Conservation (phyloP, 2,329 filamentous ascomycete genomes). For the Claviceps purpurea region DNA sequence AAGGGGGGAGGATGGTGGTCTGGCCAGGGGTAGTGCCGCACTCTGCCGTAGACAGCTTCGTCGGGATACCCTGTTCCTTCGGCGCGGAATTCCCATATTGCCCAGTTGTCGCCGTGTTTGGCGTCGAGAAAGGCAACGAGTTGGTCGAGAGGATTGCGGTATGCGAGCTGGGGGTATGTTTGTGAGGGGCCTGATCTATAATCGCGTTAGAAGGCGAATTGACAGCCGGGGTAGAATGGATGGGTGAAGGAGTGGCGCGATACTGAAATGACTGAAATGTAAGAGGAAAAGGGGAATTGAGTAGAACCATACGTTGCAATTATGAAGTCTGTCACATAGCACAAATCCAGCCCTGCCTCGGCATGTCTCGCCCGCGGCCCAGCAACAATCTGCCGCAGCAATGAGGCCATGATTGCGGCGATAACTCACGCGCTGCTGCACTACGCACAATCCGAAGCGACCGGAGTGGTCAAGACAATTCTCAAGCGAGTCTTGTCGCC, state of each 20-base stretch:
- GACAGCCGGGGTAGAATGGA: background rate
- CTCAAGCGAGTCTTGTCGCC: too few relatives aligned
- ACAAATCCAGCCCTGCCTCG: conserved; percentile 83
- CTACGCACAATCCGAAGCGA: too few relatives aligned
- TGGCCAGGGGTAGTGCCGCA: conserved; percentile 89
- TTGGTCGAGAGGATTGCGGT: conserved; percentile 81
- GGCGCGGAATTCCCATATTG: conserved; percentile 95
- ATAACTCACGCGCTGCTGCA: background rate
- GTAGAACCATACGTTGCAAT: conserved; percentile 38
- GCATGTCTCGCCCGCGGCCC: conserved; percentile 72
- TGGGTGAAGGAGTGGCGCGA: background rate
- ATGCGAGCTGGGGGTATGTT: conserved; percentile 81
- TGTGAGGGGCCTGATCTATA: conserved; percentile 74
- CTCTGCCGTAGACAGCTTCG: conserved; percentile 68
- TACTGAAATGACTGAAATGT: too few relatives aligned
- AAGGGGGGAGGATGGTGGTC: conserved; percentile 97
- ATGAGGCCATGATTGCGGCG: conserved; percentile 43
- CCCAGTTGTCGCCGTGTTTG: conserved; percentile 75
- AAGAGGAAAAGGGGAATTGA: too few relatives aligned
- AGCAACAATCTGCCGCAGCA: conserved; percentile 84
- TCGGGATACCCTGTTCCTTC: conserved; percentile 96
- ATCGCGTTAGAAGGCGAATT: background rate
- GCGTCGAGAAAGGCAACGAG: conserved; percentile 79
- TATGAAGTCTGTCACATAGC: conserved; percentile 82
- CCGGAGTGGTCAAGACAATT: too few relatives aligned